A percentile compares a stretch with the other conserved stretches of the same genome.
phyloP scores from a whole-genome alignment of 129 eudicot species.

The Saposhnikovia divaricata region DNA sequence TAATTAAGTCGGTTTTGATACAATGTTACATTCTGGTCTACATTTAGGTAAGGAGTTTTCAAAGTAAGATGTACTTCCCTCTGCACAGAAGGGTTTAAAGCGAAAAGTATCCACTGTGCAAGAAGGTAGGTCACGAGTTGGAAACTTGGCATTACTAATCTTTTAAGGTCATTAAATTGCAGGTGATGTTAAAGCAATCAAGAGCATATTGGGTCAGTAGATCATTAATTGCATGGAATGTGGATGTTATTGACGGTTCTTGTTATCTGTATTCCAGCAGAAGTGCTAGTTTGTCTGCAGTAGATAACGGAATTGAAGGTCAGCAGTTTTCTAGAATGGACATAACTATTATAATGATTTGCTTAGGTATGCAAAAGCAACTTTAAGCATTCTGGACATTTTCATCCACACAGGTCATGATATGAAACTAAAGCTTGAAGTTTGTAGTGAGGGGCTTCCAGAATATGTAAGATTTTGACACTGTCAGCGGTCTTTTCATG shows the following conservation, averaged over 20 bases:
- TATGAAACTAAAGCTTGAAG: conserved; percentile 46
- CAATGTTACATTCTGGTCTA: neutral
- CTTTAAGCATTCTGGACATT: conserved; percentile 2
- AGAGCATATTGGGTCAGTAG: conserved; percentile 81
- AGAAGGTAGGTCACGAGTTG: neutral
- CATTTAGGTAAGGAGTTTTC: neutral
- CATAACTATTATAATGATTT: conserved; percentile 8
- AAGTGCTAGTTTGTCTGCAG: conserved; percentile 48
- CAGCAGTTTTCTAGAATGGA: neutral
- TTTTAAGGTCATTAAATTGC: conserved; percentile 22
- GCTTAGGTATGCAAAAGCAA: conserved; percentile 5
- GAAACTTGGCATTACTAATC: neutral
- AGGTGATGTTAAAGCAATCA: conserved; percentile 50
- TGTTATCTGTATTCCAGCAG: conserved; percentile 63
- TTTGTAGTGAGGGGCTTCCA: conserved; percentile 45
- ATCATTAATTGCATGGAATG: conserved; percentile 70
- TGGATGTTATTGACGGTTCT: conserved; percentile 48
- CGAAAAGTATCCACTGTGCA: neutral
- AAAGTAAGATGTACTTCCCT: neutral
- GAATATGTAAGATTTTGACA: conserved; percentile 35
- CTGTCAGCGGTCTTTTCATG: neutral
- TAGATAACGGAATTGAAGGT: conserved; percentile 57
- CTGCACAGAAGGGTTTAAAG: no score
- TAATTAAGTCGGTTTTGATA: neutral
- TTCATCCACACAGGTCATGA: conserved; percentile 52